Conservation (phyloP, 208 protist species). For the Borovskyia barvae region DNA sequence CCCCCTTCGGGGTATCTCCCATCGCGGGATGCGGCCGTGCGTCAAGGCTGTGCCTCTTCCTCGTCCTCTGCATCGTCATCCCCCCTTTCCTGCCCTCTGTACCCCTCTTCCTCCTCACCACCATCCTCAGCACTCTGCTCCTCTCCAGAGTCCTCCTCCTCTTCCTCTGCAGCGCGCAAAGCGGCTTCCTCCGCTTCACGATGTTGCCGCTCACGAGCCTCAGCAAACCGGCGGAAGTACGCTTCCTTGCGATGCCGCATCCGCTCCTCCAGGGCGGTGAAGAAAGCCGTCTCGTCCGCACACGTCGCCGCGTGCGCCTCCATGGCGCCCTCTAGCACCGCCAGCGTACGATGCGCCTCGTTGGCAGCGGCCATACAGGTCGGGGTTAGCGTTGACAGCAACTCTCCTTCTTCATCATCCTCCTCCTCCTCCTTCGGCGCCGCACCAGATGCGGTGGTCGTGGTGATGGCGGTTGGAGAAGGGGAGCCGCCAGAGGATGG, state of each 20-base stretch:
- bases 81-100: constrained; percentile 12
- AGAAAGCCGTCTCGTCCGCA: constrained; percentile 8
- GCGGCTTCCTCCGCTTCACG: constrained; percentile 34
- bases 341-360: constrained; percentile 38
- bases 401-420: neutral
- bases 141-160: constrained; percentile 11
- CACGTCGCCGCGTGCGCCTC: constrained; percentile 6
- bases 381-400: constrained; percentile 27
- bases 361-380: constrained; percentile 45
- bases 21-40: no score
- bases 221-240: constrained; percentile 36
- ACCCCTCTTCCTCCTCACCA: constrained; percentile 9
- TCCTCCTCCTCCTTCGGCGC: neutral
- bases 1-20: no score
- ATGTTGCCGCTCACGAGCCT: constrained; percentile 32
- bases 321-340: constrained; percentile 27
- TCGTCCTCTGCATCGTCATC: constrained; percentile 1
- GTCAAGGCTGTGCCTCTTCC: no score
- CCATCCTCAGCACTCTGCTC: constrained; percentile 19
- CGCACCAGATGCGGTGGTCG: neutral
- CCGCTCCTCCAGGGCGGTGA: constrained; percentile 29
- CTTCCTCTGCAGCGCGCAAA: constrained; percentile 6
- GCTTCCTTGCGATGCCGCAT: constrained; percentile 42
- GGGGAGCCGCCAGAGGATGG: neutral
- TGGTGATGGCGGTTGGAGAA: constrained; percentile 12